Conservation (phyloP, 106 monocot species). For the Apostasia shenzhenica region DNA sequence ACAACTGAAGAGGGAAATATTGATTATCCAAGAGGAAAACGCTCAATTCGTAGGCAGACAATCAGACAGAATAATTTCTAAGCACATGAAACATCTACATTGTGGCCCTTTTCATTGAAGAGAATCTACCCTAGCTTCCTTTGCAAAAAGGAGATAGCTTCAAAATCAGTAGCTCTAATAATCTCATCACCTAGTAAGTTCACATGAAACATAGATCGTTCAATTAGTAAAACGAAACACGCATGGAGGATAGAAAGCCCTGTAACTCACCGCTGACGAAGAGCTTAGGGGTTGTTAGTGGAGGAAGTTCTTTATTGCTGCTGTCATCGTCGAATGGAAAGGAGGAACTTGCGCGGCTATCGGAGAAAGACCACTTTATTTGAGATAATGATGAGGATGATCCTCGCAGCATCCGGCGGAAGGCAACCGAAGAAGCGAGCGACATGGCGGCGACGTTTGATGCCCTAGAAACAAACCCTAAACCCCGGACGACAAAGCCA, state of each 20-base stretch:
- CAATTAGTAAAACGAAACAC: not conserved
- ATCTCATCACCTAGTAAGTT: too few relatives aligned
- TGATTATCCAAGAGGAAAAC: too few relatives aligned
- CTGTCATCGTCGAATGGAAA: constrained; percentile 6
- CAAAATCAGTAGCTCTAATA: too few relatives aligned
- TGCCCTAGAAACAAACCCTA: not conserved
- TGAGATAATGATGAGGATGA: constrained; percentile 3
- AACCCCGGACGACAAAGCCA: not conserved
- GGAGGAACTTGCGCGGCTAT: not conserved
- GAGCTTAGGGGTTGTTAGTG: constrained; percentile 3
- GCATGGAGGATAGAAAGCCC: not conserved
- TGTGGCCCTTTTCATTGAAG: too few relatives aligned
- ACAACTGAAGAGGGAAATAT: too few relatives aligned
- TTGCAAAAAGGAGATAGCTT: too few relatives aligned
- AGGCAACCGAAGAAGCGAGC: not conserved
- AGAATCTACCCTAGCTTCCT: too few relatives aligned
- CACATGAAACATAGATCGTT: not conserved
- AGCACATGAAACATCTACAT: too few relatives aligned
- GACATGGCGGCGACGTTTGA: not conserved
- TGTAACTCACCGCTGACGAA: constrained; percentile 9
- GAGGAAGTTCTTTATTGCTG: constrained; percentile 3
- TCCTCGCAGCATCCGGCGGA: not conserved
- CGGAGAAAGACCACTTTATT: not conserved
- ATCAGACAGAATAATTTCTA: too few relatives aligned
- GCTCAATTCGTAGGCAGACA: too few relatives aligned